Percentiles rank a stretch among this genome's conserved stretches.
phyloP scores from a whole-genome alignment of 169 alveolate species.

The Cystoisospora suis region DNA sequence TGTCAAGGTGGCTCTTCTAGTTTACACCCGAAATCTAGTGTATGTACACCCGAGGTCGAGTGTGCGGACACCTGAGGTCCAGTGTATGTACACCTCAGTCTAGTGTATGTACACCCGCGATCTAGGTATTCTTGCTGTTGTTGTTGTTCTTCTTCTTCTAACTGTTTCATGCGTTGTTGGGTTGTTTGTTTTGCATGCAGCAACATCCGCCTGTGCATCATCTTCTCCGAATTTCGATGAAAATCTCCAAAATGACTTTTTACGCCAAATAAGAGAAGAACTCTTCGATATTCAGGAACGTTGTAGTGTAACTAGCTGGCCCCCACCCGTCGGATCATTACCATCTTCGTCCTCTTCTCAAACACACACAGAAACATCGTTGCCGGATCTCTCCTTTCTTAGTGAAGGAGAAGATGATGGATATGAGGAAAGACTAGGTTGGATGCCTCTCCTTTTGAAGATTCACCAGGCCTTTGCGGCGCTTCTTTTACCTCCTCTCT shows the following conservation, averaged over 20 bases:
- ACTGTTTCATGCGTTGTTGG: neutral
- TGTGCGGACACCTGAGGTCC: no score
- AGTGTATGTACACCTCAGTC: no score
- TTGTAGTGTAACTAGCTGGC: neutral
- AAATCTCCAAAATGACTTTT: neutral
- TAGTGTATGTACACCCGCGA: no score
- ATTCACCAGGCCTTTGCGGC: conserved; percentile 28
- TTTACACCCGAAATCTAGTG: no score
- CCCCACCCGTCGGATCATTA: neutral
- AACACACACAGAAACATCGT: neutral
- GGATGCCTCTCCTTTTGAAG: neutral
- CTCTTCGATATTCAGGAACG: conserved; percentile 3
- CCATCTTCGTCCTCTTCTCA: neutral
- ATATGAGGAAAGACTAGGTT: neutral
- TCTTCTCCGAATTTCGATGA: neutral
- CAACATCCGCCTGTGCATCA: conserved; percentile 7
- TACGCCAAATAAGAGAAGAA: neutral
- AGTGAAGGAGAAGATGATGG: conserved; percentile 4
- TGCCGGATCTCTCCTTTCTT: neutral
- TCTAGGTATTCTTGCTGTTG: no score
- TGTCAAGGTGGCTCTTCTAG: no score
- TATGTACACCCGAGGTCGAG: no score
- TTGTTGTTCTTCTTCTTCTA: neutral
- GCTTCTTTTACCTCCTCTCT: neutral
- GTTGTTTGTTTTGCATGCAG: neutral